Evolutionary conservation across 192 early-diverging fungal species (phyloP).

Genomic region (Pecoramyces ruminantium): DNA sequence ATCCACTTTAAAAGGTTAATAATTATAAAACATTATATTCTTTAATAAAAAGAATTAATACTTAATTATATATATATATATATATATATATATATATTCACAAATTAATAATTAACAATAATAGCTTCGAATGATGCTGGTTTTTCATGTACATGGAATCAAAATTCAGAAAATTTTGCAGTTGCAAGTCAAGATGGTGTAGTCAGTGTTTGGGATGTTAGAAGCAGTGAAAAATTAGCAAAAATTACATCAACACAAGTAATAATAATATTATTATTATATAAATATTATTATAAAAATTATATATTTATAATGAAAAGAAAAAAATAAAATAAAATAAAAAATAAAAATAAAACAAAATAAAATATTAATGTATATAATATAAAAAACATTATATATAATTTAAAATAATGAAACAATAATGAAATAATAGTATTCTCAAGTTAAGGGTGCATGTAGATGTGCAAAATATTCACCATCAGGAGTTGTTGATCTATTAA

Average conservation of each 20-base stretch:
- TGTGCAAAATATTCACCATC: conserved; percentile 86
- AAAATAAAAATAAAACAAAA: no score
- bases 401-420: not conserved
- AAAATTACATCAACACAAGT: conserved; percentile 56
- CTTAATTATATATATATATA: no score
- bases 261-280: not conserved
- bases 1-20: conserved; percentile 50
- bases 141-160: conserved; percentile 92
- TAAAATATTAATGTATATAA: no score
- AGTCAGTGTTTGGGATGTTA: conserved; percentile 84
- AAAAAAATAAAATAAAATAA: no score
- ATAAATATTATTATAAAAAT: no score
- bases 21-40: no score
- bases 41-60: no score
- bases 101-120: no score
- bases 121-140: conserved; percentile 63
- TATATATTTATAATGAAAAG: no score
- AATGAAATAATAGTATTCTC: conserved; percentile 22
- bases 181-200: conserved; percentile 89
- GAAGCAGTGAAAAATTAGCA: conserved; percentile 56
- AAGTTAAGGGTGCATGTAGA: conserved; percentile 60
- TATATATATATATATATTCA: no score
- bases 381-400: not conserved
- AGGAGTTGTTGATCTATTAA: conserved; percentile 74
- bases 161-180: conserved; percentile 81